Base-by-base conservation (phyloP, 1,284 basidiomycete genomes). In the Anthracocystis walkeri region DNA sequence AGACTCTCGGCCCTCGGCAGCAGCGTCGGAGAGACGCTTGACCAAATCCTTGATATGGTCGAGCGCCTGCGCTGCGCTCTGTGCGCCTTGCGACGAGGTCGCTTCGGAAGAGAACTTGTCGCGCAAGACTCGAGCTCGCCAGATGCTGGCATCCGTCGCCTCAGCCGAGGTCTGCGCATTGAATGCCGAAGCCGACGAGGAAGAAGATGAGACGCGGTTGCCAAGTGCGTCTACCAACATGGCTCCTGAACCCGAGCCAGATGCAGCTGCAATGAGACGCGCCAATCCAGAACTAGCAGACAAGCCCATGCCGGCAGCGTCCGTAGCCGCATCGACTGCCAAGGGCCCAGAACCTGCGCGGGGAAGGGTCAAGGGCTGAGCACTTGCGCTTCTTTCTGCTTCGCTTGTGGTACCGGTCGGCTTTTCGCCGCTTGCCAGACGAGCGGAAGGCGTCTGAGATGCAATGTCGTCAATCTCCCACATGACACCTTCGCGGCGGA, bases 381-480 rank as follows among this genome's bases (percentile, higher is more conserved):
- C 58, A 21, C 41, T 58, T 2, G 55, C 45, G 60, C 65, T 44
- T 54, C 33, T 44, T 18, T 85, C 93, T 92, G 7, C 94, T 92
- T 73, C 97, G 90, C 31, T 40, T 20, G 55, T 16, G 7, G 53
- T 46, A 7, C 23, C 96, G 96, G 85, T 92, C 93, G 6, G 93
- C 92, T 74, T 98, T 90, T 7, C 95, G 93, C 18, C 23, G 33
- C 52, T 59, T 18, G 61, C 96, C 92, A 81, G 89, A 90, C 93
- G 96, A 77, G 29, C 58, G 7, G 73, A 72, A 3, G 74, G 74
- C 31, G 62, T 66, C 56, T 76, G 68, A 7, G 65, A 63, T 7
- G 82, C 83, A 41, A 85, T 77, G 59, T 79, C 72, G 35, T 81
- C 79, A 35, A 85, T 79, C 64, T 85, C 82, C 65, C 75, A 80